These are phyloP conservation scores for Diutina sp. DNA, from an alignment of 1,139 yeast genomes.

Conservation along the genomic window DNA sequence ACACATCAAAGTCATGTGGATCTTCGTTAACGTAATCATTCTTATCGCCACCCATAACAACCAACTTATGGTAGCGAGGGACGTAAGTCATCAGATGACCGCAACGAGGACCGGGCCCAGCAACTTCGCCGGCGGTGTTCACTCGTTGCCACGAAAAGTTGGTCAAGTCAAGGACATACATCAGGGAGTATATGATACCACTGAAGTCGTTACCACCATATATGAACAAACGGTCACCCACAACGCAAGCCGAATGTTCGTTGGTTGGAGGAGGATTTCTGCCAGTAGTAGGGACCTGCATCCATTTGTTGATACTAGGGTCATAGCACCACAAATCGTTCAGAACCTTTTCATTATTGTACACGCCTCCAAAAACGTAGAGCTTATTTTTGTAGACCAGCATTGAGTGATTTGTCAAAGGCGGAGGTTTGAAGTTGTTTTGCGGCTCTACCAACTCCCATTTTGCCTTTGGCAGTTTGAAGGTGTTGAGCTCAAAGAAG, in stretches of 20 bases:
- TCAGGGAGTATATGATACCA: conserved; percentile 57
- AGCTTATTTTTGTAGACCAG: conserved; percentile 66
- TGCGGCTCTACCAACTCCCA: conserved; percentile 67
- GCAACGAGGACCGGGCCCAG: conserved; percentile 72
- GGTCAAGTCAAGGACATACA: conserved; percentile 67
- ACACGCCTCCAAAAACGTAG: conserved; percentile 86
- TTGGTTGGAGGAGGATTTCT: conserved; percentile 75
- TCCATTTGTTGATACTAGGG: conserved; percentile 59
- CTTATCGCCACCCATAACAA: conserved; percentile 89
- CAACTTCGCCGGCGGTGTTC: conserved; percentile 21
- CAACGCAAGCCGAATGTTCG: conserved; percentile 80
- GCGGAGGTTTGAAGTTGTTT: conserved; percentile 60
- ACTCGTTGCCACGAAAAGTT: conserved; percentile 65
- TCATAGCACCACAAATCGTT: conserved; percentile 80
- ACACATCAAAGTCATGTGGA: conserved; percentile 28
- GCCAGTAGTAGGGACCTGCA: conserved; percentile 37
- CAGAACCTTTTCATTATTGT: conserved; percentile 62
- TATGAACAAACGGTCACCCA: conserved; percentile 68
- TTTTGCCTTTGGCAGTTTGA: conserved; percentile 68
- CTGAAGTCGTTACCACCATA: conserved; percentile 83
- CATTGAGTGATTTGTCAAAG: conserved; percentile 87
- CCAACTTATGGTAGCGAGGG: conserved; percentile 50
- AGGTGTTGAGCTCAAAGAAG: conserved; percentile 79
- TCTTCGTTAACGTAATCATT: conserved; percentile 38
- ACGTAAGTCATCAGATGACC: conserved; percentile 86